Conservation (phyloP, 768 basidiomycete species). For the Amanita rubescens region DNA sequence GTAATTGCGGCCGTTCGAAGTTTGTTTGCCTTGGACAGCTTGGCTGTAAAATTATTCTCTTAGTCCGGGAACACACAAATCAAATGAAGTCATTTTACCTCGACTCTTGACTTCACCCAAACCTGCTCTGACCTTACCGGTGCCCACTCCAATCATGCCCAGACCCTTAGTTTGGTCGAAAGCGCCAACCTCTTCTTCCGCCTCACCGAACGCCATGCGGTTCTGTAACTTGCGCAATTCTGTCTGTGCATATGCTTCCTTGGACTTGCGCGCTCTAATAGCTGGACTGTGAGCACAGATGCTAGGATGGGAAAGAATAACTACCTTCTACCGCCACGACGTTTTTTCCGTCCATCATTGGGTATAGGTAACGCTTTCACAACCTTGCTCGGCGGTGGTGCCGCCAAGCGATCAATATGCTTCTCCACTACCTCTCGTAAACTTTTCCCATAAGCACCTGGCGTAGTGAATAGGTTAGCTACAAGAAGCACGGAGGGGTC, state of each 20-base stretch:
- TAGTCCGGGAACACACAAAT: neutral
- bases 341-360: slow-evolving; percentile 92
- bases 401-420: slow-evolving; percentile 83
- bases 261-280: slow-evolving; percentile 88
- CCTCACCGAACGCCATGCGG: slow-evolving; percentile 91
- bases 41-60: slow-evolving; percentile 46
- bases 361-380: slow-evolving; percentile 91
- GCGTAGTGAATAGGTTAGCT: neutral
- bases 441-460: slow-evolving; percentile 74
- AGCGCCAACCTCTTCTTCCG: slow-evolving; percentile 92
- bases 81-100: slow-evolving; percentile 42
- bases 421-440: slow-evolving; percentile 88
- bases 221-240: slow-evolving; percentile 97
- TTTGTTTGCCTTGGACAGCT: slow-evolving; percentile 92
- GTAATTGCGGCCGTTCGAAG: slow-evolving; percentile 81
- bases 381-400: slow-evolving; percentile 91
- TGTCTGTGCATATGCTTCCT: slow-evolving; percentile 95
- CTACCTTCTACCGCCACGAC: slow-evolving; percentile 90
- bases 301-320: slow-evolving; percentile 6
- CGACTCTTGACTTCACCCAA: slow-evolving; percentile 85
- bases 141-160: slow-evolving; percentile 88
- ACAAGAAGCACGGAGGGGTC: neutral
- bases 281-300: neutral
- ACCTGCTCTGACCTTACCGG: slow-evolving; percentile 86
- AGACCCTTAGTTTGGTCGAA: slow-evolving; percentile 97